phyloP scores from a whole-genome alignment of 768 basidiomycete genomes.

The Phylloporus arenicola region DNA sequence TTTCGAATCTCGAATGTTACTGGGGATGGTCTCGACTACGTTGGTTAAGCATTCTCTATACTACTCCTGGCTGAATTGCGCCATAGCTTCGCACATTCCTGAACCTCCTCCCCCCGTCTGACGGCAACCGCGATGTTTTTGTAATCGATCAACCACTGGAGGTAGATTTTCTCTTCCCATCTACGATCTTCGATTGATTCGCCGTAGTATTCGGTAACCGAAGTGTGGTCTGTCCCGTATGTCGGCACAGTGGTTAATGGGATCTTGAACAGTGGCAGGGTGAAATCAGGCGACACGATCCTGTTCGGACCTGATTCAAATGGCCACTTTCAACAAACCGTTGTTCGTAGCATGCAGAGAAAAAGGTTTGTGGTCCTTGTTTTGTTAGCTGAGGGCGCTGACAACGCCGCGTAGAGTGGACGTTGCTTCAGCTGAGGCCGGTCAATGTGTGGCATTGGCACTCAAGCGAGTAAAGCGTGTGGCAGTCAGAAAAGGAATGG shows the following conservation, averaged over 20 bases:
- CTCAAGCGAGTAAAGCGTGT: conserved; percentile 81
- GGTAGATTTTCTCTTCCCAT: conserved; percentile 35
- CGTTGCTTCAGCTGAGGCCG: conserved; percentile 84
- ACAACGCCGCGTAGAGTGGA: conserved; percentile 50
- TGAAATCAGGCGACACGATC: conserved; percentile 77
- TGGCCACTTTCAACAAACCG: conserved; percentile 76
- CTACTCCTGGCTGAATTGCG: conserved; percentile 9
- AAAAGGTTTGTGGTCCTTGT: conserved; percentile 56
- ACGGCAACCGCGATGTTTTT: conserved; percentile 78
- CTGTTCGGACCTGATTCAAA: conserved; percentile 90
- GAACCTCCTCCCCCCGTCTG: conserved; percentile 85
- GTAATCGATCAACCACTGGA: conserved; percentile 73
- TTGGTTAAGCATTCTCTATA: conserved; percentile 29
- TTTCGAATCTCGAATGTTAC: conserved; percentile 94
- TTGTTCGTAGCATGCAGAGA: conserved; percentile 89
- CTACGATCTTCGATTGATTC: conserved; percentile 8
- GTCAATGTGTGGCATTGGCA: conserved; percentile 91
- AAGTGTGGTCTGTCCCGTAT: conserved; percentile 85
- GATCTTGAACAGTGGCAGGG: conserved; percentile 68
- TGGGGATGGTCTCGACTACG: conserved; percentile 81
- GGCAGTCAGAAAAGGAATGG: conserved; percentile 91
- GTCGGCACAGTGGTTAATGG: conserved; percentile 84
- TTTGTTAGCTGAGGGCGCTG: not conserved
- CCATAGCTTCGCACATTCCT: conserved; percentile 78
- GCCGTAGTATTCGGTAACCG: conserved; percentile 72